phyloP scores from a whole-genome alignment of 257 asterid species.

The Lycium barbarum region DNA sequence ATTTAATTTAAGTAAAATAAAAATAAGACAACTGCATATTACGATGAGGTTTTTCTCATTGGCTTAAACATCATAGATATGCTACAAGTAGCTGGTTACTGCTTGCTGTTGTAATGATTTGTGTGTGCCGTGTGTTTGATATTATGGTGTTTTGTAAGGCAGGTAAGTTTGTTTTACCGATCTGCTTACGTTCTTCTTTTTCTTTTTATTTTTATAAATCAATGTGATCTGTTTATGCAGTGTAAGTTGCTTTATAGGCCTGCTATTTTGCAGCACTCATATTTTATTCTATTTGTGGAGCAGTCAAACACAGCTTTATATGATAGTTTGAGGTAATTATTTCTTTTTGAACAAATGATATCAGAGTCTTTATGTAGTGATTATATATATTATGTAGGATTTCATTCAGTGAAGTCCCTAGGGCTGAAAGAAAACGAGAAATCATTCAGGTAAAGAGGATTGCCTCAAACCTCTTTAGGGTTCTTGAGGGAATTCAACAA shows the following conservation, averaged over 20 bases:
- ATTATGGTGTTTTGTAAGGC: background rate
- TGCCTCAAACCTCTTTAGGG: background rate
- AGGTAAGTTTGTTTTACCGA: background rate
- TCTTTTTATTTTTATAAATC: background rate
- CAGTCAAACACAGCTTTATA: background rate
- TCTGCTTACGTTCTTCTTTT: background rate
- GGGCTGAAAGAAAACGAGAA: background rate
- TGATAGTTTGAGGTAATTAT: conserved; percentile 8
- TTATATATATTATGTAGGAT: background rate
- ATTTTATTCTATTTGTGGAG: background rate
- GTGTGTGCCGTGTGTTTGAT: background rate
- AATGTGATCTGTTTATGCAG: background rate
- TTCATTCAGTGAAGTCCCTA: background rate
- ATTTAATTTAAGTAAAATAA: background rate
- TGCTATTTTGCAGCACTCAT: background rate
- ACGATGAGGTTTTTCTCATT: background rate
- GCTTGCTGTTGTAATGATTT: background rate
- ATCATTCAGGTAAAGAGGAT: background rate
- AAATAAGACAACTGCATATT: background rate
- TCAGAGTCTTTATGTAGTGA: background rate
- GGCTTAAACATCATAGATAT: background rate
- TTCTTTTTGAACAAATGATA: background rate
- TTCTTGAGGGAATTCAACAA: conserved; percentile 3
- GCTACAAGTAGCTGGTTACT: background rate
- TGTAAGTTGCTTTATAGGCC: background rate